Evolutionary conservation across 495 filamentous ascomycete species (phyloP).

Genomic region (Hypoxylon trugodes): DNA sequence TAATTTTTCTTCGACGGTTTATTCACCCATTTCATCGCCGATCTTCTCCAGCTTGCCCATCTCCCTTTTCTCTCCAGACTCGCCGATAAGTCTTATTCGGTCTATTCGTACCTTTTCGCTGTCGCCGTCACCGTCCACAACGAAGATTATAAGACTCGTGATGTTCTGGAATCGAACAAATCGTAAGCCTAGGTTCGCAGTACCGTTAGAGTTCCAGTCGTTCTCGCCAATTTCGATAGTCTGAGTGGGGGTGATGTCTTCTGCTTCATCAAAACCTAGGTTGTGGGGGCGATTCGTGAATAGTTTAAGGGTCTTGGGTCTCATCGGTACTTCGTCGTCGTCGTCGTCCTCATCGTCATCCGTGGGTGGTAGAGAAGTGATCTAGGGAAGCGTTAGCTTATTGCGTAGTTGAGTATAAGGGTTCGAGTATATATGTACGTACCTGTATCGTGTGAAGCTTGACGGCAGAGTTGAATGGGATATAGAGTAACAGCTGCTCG

Average conservation of each 20-base stretch:
- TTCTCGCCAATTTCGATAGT: slow-evolving; percentile 71
- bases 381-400: slow-evolving; percentile 53
- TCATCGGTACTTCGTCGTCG: slow-evolving; percentile 79
- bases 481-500: slow-evolving; percentile 93
- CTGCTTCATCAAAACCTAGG: slow-evolving; percentile 94
- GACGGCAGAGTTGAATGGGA: slow-evolving; percentile 86
- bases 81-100: slow-evolving; percentile 84
- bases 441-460: slow-evolving; percentile 88
- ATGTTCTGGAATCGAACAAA: slow-evolving; percentile 99
- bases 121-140: slow-evolving; percentile 86
- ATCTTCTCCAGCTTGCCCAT: slow-evolving; percentile 97
- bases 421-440: slow-evolving; percentile 12
- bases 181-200: slow-evolving; percentile 81
- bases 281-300: slow-evolving; percentile 88
- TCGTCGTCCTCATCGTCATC: slow-evolving; percentile 58
- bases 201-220: slow-evolving; percentile 93
- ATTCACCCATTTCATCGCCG: slow-evolving; percentile 76
- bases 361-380: slow-evolving; percentile 79
- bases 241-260: slow-evolving; percentile 82
- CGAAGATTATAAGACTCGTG: slow-evolving; percentile 83
- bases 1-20: slow-evolving; percentile 28
- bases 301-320: slow-evolving; percentile 84
- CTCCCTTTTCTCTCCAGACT: slow-evolving; percentile 90
- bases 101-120: slow-evolving; percentile 89
- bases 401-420: slow-evolving; percentile 7